A percentile compares a stretch with the other conserved stretches of the same genome.
These are phyloP conservation scores for Lactifluus piperatus DNA, from an alignment of 768 basidiomycete genomes.

Conservation along the genomic window DNA sequence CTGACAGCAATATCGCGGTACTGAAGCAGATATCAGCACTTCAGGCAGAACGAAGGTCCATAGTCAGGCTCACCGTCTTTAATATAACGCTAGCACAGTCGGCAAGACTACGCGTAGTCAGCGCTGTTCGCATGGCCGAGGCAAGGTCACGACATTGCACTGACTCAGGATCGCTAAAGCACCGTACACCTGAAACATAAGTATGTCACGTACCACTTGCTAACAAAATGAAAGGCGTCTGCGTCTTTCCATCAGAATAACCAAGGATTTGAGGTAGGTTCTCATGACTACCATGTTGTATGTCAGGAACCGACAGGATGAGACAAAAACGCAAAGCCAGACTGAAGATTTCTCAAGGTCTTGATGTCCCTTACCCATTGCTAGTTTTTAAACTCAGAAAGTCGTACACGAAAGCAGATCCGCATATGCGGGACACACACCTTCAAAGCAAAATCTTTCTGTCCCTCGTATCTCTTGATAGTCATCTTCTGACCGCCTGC, in stretches of 20 bases:
- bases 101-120: constrained; percentile 10
- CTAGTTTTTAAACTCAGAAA: constrained; percentile 23
- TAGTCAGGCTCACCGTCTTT: constrained; percentile 10
- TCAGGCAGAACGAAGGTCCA: neutral
- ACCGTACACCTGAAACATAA: neutral
- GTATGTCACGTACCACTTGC: constrained; percentile 33
- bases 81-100: constrained; percentile 13
- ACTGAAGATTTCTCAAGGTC: constrained; percentile 43
- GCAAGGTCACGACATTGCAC: constrained; percentile 18
- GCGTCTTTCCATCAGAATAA: constrained; percentile 36
- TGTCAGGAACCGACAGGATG: neutral
- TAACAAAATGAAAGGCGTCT: constrained; percentile 44
- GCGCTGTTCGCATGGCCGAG: constrained; percentile 7
- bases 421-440: constrained; percentile 18
- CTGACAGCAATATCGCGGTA: constrained; percentile 18
- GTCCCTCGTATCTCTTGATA: constrained; percentile 38
- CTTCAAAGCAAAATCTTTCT: constrained; percentile 27
- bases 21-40: neutral
- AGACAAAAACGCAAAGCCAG: constrained; percentile 15
- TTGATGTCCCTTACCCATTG: constrained; percentile 44
- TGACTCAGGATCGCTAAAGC: neutral
- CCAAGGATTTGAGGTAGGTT: constrained; percentile 47
- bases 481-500: constrained; percentile 33
- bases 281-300: constrained; percentile 32
- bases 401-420: neutral